Base-by-base conservation (phyloP, 1,284 basidiomycete species). In the Rhodofomes roseus region DNA sequence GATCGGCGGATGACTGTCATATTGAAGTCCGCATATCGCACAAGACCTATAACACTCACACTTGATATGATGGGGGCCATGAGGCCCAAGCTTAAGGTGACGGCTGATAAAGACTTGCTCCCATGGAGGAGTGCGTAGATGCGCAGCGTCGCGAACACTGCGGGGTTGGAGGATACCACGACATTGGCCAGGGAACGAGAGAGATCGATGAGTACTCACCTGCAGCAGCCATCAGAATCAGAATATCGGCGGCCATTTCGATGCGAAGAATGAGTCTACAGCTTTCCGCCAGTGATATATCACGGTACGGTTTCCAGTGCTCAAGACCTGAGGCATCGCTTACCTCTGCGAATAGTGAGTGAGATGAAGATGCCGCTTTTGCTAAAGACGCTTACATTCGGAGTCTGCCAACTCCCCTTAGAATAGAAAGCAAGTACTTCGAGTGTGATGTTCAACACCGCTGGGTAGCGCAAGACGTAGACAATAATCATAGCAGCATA, bases 91-190 rank as follows among this genome's bases (percentile, higher is more conserved):
- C 61, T 20, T 39, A 67, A 43, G 6, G 65, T 41, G 23, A 63
- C 12, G 1, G 36, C 14, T 12, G 63, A 57, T 1, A 64, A 29
- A 8, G 54, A 48, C 14, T 12, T 29, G 36, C 62, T 59, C 16
- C 59, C 55, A 29, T 57, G 48, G 60, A 63, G 65, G 1, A 65
- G 52, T 11, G 64, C 66, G 43, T 55, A 67, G 2, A 65, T 55
- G 20, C 64, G 64, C 23, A 64, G 51, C 1, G 62, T 60, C 0
- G 56, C 60, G 22, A 63, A 60, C 20, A 61, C 64, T 65, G 44
- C 4, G 6, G 18, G 11, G n/a, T 54, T 37, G 20, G 11, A 29
- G 11, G 8, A 25, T 6, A 29, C 18, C 4, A 22, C 9, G 18
- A 18, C 8, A 51, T 51, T 16, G n/a, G n/a, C n/a, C n/a, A n/a